Evolutionary conservation across 2,329 filamentous ascomycete genomes (phyloP).

Genomic region (Trichoderma aggressivum): DNA sequence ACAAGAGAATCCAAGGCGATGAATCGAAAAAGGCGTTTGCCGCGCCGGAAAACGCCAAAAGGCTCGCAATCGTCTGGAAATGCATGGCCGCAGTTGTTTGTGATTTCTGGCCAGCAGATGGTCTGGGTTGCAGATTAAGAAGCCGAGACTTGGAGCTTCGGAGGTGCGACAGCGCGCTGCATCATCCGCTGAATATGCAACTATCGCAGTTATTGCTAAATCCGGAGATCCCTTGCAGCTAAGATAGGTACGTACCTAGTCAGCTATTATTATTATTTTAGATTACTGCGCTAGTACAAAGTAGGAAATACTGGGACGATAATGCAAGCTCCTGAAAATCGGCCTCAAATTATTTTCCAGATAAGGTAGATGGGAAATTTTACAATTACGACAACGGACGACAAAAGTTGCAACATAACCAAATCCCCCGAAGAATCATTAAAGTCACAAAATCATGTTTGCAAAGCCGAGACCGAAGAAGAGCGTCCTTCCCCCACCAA

Average conservation of each 20-base stretch:
- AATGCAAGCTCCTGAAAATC: neutral
- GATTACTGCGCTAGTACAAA: neutral
- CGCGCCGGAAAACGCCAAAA: constrained; percentile 54
- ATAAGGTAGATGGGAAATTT: neutral
- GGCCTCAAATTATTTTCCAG: neutral
- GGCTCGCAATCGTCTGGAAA: constrained; percentile 37
- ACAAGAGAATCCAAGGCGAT: constrained; percentile 85
- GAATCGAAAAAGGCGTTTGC: constrained; percentile 78
- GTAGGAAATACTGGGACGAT: neutral
- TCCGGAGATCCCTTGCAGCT: neutral
- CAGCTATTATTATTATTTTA: neutral
- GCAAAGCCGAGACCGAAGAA: constrained; percentile 59
- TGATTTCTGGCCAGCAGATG: neutral
- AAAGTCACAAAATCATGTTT: constrained; percentile 38
- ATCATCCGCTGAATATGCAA: constrained; percentile 6
- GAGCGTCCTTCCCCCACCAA: constrained; percentile 52
- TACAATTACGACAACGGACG: neutral
- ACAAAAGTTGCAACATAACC: neutral
- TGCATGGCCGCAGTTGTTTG: constrained; percentile 16
- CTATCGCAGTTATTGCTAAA: constrained; percentile 8
- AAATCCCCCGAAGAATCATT: neutral
- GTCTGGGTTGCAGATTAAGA: constrained; percentile 4
- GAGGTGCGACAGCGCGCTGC: constrained; percentile 12
- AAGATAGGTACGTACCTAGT: neutral
- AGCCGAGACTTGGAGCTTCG: constrained; percentile 3